Conservation (phyloP, 257 asterid species). For the Fraxinus quadrangulata region DNA sequence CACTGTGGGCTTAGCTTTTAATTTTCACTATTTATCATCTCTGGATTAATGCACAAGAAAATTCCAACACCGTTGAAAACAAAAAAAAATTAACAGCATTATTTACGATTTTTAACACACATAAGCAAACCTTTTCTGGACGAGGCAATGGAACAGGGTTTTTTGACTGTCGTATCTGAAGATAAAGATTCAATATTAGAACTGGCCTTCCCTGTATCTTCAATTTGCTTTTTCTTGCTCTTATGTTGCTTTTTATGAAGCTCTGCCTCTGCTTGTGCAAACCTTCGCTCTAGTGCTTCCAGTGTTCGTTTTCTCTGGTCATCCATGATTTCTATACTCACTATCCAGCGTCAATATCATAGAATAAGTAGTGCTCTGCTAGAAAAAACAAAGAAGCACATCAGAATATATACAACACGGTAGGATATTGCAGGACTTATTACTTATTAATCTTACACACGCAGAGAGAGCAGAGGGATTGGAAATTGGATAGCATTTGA, state of each 20-base stretch:
- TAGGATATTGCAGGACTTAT: background rate
- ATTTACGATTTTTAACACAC: background rate
- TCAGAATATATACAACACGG: background rate
- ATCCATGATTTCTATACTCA: constrained; percentile 36
- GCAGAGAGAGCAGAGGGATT: background rate
- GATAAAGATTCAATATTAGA: constrained; percentile 27
- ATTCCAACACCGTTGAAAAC: background rate
- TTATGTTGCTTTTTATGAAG: constrained; percentile 45
- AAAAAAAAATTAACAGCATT: background rate
- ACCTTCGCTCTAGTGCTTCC: constrained; percentile 80
- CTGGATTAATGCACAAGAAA: background rate
- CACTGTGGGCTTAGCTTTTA: background rate
- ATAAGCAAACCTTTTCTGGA: constrained; percentile 53
- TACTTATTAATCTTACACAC: background rate
- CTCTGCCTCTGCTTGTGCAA: constrained; percentile 73
- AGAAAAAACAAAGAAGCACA: background rate
- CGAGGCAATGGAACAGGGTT: constrained; percentile 27
- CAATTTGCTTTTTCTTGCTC: constrained; percentile 47
- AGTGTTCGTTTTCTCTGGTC: constrained; percentile 65
- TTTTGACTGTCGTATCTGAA: constrained; percentile 25
- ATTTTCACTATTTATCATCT: background rate
- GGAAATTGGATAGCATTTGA: background rate
- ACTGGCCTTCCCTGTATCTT: constrained; percentile 24
- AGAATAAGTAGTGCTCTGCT: background rate
- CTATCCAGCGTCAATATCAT: background rate